Base-by-base conservation (phyloP, 1,139 yeast species). In the Pneumocystis jirovecii region DNA sequence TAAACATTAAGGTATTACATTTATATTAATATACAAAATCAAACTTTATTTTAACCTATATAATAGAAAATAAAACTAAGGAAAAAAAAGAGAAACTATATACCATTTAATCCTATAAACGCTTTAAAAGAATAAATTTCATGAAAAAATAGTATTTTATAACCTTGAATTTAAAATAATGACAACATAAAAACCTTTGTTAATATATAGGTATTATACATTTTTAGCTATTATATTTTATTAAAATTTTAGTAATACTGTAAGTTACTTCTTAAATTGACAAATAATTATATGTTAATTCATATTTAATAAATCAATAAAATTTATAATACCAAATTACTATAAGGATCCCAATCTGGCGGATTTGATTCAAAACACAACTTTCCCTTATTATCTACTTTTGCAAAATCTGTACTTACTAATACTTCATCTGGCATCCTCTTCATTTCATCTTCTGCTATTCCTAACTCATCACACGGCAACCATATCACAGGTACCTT, bases 391-490 rank as follows among this genome's bases (percentile, higher is more conserved):
- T 15, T 50, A 50, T 50, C 57, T 25, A 50, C 12, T 50, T 50
- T 15, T 50, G 57, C 57, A 25, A 6, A 50, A 12, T 50, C 57
- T 31, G 25, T 50, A 17, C 57, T 50, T 50, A 50, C 57, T 25
- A 50, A 50, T 15, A 50, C 34, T 25, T 50, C 57, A 25, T 10
- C 21, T 50, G 57, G 57, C 57, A 50, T 50, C 25, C 57, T 25
- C 79, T 81, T 31, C 15, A 87, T 82, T 71, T 87, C 84, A 25
- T 73, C 74, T 1, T 80, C 76, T 2, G 96, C 85, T 73, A 89
- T 81, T 0, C 97, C 97, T 80, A 83, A 82, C 7, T 87, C 84
- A 75, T 93, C 98, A 67, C 80, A 79, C 7, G 97, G 95, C 70
- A 93, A 82, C 98, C 98, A 93, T 29, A 93, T 78, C 35, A 80